phyloP scores from a whole-genome alignment of 306 rosid genomes.

The Gleditsia sinensis region DNA sequence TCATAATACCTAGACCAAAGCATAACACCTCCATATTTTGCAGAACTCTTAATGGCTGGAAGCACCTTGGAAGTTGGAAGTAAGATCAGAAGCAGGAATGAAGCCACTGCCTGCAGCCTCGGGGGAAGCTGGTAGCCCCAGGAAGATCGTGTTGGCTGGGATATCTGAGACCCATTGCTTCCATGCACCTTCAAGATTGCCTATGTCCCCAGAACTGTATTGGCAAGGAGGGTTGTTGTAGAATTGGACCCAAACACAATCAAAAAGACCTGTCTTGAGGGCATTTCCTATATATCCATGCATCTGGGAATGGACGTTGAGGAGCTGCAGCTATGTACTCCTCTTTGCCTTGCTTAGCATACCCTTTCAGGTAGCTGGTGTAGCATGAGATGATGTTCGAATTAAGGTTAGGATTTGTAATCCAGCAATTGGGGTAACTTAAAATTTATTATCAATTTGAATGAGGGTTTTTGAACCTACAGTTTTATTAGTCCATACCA shows the following conservation, averaged over 20 bases:
- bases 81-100: neutral
- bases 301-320: neutral
- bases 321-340: neutral
- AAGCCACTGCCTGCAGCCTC: conserved; percentile 5
- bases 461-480: no score
- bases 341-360: neutral
- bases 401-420: no score
- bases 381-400: no score
- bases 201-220: neutral
- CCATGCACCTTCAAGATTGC: neutral
- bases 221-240: conserved; percentile 9
- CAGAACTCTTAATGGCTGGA: neutral
- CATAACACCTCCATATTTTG: neutral
- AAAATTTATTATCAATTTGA: no score
- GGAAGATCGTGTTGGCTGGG: neutral
- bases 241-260: conserved; percentile 5
- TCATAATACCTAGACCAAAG: neutral
- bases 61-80: conserved; percentile 4
- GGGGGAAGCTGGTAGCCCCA: conserved; percentile 7
- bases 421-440: no score
- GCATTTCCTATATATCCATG: conserved; percentile 18
- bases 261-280: conserved; percentile 1
- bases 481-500: no score
- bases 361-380: neutral
- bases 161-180: neutral